Evolutionary conservation across 257 asterid genomes (phyloP).

Genomic region (Cynanchum wilfordii): DNA sequence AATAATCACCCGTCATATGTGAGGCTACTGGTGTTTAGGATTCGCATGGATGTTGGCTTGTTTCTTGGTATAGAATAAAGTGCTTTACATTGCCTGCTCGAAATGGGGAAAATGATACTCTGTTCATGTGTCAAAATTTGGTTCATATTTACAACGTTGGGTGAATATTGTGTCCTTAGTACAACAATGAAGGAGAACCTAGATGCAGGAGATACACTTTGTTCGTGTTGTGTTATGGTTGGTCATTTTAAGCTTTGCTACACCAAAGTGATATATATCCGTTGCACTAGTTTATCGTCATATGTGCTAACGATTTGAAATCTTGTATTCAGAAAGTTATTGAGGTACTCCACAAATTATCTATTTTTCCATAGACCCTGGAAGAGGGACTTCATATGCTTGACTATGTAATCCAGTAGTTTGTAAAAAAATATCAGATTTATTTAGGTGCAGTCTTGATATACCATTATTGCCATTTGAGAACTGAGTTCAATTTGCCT

Average conservation of each 20-base stretch:
- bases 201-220: not conserved
- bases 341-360: not conserved
- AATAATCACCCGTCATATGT: not conserved
- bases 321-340: not conserved
- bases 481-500: not conserved
- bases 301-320: not conserved
- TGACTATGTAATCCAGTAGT: not conserved
- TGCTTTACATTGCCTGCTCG: not conserved
- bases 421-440: not conserved
- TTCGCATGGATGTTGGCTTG: not conserved
- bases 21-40: not conserved
- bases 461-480: not conserved
- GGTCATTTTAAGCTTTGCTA: not conserved
- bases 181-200: not conserved
- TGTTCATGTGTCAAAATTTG: not conserved
- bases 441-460: not conserved
- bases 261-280: not conserved
- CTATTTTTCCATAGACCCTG: not conserved
- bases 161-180: not conserved
- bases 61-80: not conserved
- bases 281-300: not conserved
- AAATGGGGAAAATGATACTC: not conserved
- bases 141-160: not conserved
- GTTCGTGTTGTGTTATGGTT: not conserved
- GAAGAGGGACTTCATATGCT: not conserved